Percentiles rank a stretch among this genome's conserved stretches.
Conservation (phyloP, 1,284 basidiomycete species). For the Sanguinoderma infundibulare region DNA sequence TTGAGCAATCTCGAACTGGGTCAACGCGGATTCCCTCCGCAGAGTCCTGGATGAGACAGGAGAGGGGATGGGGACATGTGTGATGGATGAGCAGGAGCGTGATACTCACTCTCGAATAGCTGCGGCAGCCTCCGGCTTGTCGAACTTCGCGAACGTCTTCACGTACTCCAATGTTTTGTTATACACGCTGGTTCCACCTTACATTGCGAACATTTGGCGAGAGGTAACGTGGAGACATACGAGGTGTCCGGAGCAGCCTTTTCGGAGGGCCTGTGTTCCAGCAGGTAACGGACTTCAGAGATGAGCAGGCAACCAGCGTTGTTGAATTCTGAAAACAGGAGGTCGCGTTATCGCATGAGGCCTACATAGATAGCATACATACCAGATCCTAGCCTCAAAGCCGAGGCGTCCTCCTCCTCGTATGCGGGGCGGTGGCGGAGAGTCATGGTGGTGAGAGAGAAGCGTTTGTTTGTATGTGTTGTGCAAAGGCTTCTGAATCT, state of each 20-base stretch:
- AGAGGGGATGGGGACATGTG: not conserved
- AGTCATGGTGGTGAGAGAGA: slow-evolving; percentile 42
- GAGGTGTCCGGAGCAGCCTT: slow-evolving; percentile 84
- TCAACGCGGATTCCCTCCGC: slow-evolving; percentile 74
- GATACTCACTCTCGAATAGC: slow-evolving; percentile 84
- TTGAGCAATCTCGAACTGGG: slow-evolving; percentile 92
- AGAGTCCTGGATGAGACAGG: slow-evolving; percentile 56
- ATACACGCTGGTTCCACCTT: slow-evolving; percentile 65
- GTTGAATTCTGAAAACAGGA: slow-evolving; percentile 72
- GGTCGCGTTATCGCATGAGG: not conserved
- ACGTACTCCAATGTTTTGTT: slow-evolving; percentile 94
- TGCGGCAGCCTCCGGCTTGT: slow-evolving; percentile 83
- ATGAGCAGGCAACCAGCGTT: slow-evolving; percentile 90
- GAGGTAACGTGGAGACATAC: slow-evolving; percentile 48
- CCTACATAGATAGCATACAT: slow-evolving; percentile 11
- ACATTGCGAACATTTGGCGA: not conserved
- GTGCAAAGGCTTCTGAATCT: slow-evolving; percentile 31
- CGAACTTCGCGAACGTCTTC: slow-evolving; percentile 89
- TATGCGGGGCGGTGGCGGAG: slow-evolving; percentile 52
- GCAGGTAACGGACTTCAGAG: slow-evolving; percentile 88
- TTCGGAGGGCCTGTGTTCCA: slow-evolving; percentile 74
- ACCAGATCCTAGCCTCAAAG: slow-evolving; percentile 71
- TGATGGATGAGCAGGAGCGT: no score
- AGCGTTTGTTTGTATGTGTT: slow-evolving; percentile 29
- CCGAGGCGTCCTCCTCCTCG: slow-evolving; percentile 75